Conservation (phyloP, 352 stramenopile genomes). For the Phytophthora melonis region DNA sequence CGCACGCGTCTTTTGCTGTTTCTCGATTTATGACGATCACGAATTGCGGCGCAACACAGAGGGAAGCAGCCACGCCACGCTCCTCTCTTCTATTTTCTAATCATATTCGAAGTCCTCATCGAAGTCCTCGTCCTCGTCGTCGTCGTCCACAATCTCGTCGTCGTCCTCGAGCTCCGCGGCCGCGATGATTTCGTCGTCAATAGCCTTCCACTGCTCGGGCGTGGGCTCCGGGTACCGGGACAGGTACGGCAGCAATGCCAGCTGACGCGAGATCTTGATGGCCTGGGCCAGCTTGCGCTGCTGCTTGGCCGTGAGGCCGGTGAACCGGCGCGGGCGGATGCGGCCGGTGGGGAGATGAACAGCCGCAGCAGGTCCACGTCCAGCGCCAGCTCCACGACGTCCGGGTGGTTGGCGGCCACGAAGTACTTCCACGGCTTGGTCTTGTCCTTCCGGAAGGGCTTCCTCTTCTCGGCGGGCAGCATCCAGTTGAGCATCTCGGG, state of each 20-base stretch:
- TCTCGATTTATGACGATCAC: constrained; percentile 25
- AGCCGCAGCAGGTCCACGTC: constrained; percentile 83
- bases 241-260: constrained; percentile 79
- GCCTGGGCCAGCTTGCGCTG: constrained; percentile 81
- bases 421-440: constrained; percentile 87
- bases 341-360: constrained; percentile 86
- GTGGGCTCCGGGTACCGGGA: constrained; percentile 85
- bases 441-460: constrained; percentile 61
- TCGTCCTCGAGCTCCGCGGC: constrained; percentile 65
- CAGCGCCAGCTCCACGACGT: constrained; percentile 81
- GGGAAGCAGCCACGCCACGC: constrained; percentile 9
- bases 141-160: constrained; percentile 56
- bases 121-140: constrained; percentile 74
- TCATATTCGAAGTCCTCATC: constrained; percentile 76
- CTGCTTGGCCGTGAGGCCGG: constrained; percentile 84
- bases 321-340: constrained; percentile 85
- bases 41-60: constrained; percentile 15
- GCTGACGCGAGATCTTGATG: constrained; percentile 83
- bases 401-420: constrained; percentile 73
- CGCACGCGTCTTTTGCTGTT: constrained; percentile 19
- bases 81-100: constrained; percentile 61
- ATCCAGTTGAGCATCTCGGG: constrained; percentile 91
- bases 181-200: constrained; percentile 83
- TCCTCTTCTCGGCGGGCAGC: constrained; percentile 67
- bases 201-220: constrained; percentile 82